Evolutionary conservation across 2,329 filamentous ascomycete genomes (phyloP), one percentile per base, ranked within the genome.

Genomic region (Trichoderma semiorbis): DNA sequence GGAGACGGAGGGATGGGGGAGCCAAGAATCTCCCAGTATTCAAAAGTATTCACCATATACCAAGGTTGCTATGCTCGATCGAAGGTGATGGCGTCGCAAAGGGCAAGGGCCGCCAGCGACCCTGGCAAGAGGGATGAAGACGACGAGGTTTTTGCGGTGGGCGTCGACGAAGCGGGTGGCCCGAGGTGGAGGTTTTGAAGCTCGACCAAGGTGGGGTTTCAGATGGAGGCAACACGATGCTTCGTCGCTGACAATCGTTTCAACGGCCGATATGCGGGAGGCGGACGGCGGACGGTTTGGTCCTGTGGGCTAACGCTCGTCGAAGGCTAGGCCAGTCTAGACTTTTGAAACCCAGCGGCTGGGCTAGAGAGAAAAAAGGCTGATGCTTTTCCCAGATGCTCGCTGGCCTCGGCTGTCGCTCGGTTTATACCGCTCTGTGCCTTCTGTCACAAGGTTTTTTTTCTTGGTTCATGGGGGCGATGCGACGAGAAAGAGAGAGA

Each of bases 201-300:
- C 61, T 70, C 50, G 26, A 16, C 43, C 43, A 67, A 64, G 63
- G 70, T 61, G 70, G 70, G 63, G 63, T 61, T 69, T 65, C 58
- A 36, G 34, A 36, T 16, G 62, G 68, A 66, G 63, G 62, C 70
- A 55, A 65, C 58, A 36, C 36, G 39, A 65, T 58, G 61, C 58
- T 53, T 62, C 55, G 61, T 70, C 43, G 61, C 68, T 71, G 61
- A 72, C 39, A 60, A 67, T 60, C 28, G 50, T 39, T 47, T 53
- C 43, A 50, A 43, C 68, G 67, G 71, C 71, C 71, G 62, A 72
- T 71, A 62, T 66, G 71, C 71, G 68, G 71, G 53, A 72, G 53
- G 63, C 55, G 68, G 60, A 71, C 47, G 69, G 68, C 71, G 71
- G 71, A 69, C 36, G 71, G 50, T 68, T 64, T 68, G 53, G 55